A percentile compares a stretch with the other conserved stretches of the same genome.
These are phyloP conservation scores for Yarrowia sp. DNA, from an alignment of 805 yeast genomes.

Conservation along the genomic window DNA sequence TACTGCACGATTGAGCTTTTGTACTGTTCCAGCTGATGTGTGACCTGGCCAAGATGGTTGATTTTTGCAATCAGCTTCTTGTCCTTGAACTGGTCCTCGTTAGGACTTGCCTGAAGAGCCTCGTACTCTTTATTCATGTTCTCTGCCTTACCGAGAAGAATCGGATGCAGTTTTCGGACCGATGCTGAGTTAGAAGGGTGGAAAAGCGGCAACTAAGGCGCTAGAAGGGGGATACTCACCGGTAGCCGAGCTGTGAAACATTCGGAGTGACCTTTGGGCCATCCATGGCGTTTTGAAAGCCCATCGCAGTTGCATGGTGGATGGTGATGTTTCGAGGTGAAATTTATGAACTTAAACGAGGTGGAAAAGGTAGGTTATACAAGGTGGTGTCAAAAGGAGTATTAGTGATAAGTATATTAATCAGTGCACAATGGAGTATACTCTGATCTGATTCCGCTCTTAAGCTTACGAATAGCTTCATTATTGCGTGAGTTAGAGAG, in stretches of 20 bases:
- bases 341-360: slow-evolving; percentile 12
- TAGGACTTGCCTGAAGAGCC: slow-evolving; percentile 54
- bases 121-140: slow-evolving; percentile 54
- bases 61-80: slow-evolving; percentile 59
- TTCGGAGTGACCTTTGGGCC: neutral
- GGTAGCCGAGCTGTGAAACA: slow-evolving; percentile 12
- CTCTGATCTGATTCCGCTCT: neutral
- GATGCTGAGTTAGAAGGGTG: slow-evolving; percentile 19
- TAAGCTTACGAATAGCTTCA: neutral
- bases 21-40: slow-evolving; percentile 49
- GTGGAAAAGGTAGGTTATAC: neutral
- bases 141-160: slow-evolving; percentile 58
- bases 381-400: neutral
- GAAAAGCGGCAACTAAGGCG: neutral
- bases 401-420: no score
- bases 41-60: slow-evolving; percentile 56
- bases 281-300: slow-evolving; percentile 16
- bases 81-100: slow-evolving; percentile 51
- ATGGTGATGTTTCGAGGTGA: neutral
- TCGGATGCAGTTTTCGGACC: slow-evolving; percentile 55
- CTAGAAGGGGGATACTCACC: neutral
- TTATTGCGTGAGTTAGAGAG: neutral
- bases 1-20: slow-evolving; percentile 46
- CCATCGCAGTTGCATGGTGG: slow-evolving; percentile 31
- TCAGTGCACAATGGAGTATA: no score